phyloP scores from a whole-genome alignment of 2,329 filamentous ascomycete species.

The Colletotrichum orbiculare region DNA sequence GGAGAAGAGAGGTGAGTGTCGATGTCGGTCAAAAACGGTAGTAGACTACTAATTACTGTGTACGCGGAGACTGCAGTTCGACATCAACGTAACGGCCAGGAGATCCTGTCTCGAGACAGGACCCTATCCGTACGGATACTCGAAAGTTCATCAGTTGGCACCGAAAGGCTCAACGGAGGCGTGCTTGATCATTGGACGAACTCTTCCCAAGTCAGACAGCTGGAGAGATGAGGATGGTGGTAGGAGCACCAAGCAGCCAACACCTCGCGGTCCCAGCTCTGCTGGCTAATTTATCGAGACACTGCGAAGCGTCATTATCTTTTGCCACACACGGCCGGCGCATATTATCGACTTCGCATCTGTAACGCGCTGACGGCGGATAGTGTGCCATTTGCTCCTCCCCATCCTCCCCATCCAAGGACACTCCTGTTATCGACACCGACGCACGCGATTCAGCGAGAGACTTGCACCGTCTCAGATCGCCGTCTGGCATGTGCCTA shows the following conservation, averaged over 20 bases:
- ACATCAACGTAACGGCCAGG: too few relatives aligned
- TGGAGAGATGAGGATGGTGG: constrained; percentile 33
- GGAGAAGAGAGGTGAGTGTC: too few relatives aligned
- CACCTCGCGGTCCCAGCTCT: constrained; percentile 11
- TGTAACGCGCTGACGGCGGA: constrained; percentile 11
- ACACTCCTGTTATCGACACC: constrained; percentile 2
- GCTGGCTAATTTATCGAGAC: not conserved
- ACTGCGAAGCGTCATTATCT: too few relatives aligned
- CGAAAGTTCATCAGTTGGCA: too few relatives aligned
- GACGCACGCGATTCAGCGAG: constrained; percentile 21
- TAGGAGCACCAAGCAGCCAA: constrained; percentile 42
- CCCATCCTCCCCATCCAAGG: not conserved
- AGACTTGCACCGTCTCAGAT: constrained; percentile 27
- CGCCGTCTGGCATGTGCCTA: constrained; percentile 21
- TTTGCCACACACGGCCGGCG: too few relatives aligned
- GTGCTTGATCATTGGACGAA: constrained; percentile 15
- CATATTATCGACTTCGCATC: too few relatives aligned
- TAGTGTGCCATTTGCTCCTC: not conserved
- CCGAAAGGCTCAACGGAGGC: too few relatives aligned
- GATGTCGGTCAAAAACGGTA: too few relatives aligned
- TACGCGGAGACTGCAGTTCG: too few relatives aligned
- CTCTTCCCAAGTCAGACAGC: not conserved
- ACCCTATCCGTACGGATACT: not conserved
- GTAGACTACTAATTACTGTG: too few relatives aligned
- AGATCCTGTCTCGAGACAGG: not conserved